Evolutionary conservation across 495 filamentous ascomycete species (phyloP).

Genomic region (Xylaria longipes): DNA sequence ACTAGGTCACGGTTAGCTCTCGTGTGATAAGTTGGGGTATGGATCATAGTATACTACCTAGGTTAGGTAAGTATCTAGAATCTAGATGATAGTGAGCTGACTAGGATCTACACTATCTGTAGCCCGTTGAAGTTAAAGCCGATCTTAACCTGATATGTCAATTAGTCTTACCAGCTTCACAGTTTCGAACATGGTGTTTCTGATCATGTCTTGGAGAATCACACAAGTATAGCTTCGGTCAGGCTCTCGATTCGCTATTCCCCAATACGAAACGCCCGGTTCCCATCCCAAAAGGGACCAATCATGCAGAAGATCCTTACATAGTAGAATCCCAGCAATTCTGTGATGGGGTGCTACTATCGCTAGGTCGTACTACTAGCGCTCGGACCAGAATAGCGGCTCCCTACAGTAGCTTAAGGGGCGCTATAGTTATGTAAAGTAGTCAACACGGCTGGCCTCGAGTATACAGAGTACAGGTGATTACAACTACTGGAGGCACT

Average conservation of each 20-base stretch:
- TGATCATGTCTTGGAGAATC: neutral
- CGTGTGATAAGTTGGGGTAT: neutral
- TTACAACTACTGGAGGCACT: neutral
- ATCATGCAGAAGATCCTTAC: neutral
- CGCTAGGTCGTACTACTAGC: constrained; percentile 7
- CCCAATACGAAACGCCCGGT: constrained; percentile 3
- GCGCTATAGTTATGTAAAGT: neutral
- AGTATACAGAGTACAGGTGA: too few relatives aligned
- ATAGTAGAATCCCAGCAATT: neutral
- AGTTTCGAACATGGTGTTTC: constrained; percentile 9
- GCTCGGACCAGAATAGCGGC: neutral
- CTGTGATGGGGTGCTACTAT: neutral
- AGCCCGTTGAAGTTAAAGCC: constrained; percentile 1
- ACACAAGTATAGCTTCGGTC: neutral
- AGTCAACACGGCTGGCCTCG: too few relatives aligned
- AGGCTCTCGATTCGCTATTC: neutral
- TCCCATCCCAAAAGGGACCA: neutral
- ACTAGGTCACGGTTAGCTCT: neutral
- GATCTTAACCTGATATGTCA: neutral
- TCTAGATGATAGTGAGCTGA: neutral
- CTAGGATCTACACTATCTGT: constrained; percentile 23
- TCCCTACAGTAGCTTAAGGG: constrained; percentile 14
- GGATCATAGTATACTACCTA: constrained; percentile 13
- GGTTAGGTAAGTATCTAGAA: too few relatives aligned
- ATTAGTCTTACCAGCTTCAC: constrained; percentile 1